A percentile compares a stretch with the other conserved stretches of the same genome.
phyloP scores from a whole-genome alignment of 1,284 basidiomycete species.

The Boletellus deceptivus region DNA sequence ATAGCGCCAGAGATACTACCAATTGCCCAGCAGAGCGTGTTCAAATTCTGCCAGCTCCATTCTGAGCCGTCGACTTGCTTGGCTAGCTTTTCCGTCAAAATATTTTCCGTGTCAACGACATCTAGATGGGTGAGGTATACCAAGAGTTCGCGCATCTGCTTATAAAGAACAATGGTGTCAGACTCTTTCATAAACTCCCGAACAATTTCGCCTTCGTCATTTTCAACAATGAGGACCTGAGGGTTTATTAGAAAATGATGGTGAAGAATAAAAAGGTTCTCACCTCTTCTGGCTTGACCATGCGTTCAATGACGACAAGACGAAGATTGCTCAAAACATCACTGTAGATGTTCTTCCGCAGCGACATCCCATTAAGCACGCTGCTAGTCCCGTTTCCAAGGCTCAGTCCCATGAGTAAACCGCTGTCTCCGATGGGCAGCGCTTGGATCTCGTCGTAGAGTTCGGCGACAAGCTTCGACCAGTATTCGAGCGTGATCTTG shows the following conservation, averaged over 20 bases:
- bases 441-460: slow-evolving; percentile 98
- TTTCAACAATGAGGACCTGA: slow-evolving; percentile 96
- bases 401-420: slow-evolving; percentile 91
- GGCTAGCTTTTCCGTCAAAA: slow-evolving; percentile 94
- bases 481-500: slow-evolving; percentile 99
- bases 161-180: slow-evolving; percentile 98
- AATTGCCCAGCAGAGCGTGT: slow-evolving; percentile 99
- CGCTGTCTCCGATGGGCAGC: slow-evolving; percentile 90
- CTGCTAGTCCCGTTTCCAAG: slow-evolving; percentile 64
- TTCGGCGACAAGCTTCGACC: slow-evolving; percentile 97
- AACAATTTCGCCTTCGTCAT: slow-evolving; percentile 99
- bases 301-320: slow-evolving; percentile 96
- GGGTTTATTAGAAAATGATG: slow-evolving; percentile 7
- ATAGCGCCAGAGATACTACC: slow-evolving; percentile 99
- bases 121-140: slow-evolving; percentile 98
- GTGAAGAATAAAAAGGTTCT: slow-evolving; percentile 25
- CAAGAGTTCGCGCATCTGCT: slow-evolving; percentile 96
- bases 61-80: slow-evolving; percentile 98
- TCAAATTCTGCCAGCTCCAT: slow-evolving; percentile 99
- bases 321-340: slow-evolving; percentile 95
- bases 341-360: slow-evolving; percentile 93
- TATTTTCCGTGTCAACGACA: slow-evolving; percentile 93
- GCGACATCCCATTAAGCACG: slow-evolving; percentile 72
- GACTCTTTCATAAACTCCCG: slow-evolving; percentile 99
- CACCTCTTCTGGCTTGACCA: slow-evolving; percentile 99